Percentiles rank a stretch among this genome's conserved stretches.
These are phyloP conservation scores for Hygrocybe coccinea DNA, from an alignment of 768 basidiomycete species.

Conservation along the genomic window DNA sequence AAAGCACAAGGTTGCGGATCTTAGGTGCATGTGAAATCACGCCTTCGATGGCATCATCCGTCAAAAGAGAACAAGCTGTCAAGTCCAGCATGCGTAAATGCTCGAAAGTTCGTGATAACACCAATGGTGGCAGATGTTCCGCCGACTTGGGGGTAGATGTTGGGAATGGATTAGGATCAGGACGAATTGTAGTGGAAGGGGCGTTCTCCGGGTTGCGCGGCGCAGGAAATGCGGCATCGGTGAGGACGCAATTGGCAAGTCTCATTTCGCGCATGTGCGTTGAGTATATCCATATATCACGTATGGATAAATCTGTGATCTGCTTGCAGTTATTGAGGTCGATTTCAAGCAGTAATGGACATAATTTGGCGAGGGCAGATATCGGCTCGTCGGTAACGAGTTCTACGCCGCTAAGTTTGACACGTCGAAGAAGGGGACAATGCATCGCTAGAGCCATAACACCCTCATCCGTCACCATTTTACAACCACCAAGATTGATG, in stretches of 20 bases:
- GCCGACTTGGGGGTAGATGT: conserved; percentile 26
- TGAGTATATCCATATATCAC: conserved; percentile 79
- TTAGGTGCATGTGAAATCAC: conserved; percentile 76
- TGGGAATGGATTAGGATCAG: conserved; percentile 43
- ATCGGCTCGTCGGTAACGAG: conserved; percentile 73
- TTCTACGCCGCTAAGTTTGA: conserved; percentile 80
- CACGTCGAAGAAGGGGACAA: conserved; percentile 76
- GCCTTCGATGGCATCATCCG: conserved; percentile 79
- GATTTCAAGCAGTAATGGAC: conserved; percentile 87
- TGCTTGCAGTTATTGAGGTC: conserved; percentile 82
- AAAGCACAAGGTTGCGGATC: conserved; percentile 80
- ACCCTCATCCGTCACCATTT: conserved; percentile 70
- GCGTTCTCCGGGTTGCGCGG: conserved; percentile 41
- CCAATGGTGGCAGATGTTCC: conserved; percentile 60
- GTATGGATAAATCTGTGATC: conserved; percentile 72
- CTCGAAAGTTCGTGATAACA: conserved; percentile 62
- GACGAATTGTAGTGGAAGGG: conserved; percentile 23
- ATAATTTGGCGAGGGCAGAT: conserved; percentile 67
- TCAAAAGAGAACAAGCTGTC: conserved; percentile 75
- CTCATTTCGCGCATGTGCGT: conserved; percentile 87
- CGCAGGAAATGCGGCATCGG: conserved; percentile 82
- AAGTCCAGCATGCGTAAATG: conserved; percentile 91
- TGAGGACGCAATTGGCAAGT: conserved; percentile 74
- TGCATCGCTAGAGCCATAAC: conserved; percentile 69
- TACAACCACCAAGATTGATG: conserved; percentile 85